A percentile compares a stretch with the other conserved stretches of the same genome.
These are phyloP conservation scores for Tolypocladium inflatum DNA, from an alignment of 2,329 filamentous ascomycete species.

Conservation along the genomic window DNA sequence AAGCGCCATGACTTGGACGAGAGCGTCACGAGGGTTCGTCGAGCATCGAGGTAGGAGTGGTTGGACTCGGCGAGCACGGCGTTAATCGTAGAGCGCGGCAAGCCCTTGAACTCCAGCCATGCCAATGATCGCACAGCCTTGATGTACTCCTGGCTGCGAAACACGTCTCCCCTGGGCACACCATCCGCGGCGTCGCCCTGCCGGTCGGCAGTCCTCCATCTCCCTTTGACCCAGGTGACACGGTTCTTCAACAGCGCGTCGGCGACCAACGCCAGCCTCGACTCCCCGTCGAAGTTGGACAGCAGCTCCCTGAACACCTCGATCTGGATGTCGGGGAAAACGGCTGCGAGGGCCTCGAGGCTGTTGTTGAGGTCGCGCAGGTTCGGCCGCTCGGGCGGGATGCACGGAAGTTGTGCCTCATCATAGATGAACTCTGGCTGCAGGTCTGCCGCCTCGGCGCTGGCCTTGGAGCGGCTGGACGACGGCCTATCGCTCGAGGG, in stretches of 20 bases:
- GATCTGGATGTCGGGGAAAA: slow-evolving; percentile 74
- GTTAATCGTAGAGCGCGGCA: slow-evolving; percentile 64
- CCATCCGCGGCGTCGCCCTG: slow-evolving; percentile 20
- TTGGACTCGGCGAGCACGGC: slow-evolving; percentile 75
- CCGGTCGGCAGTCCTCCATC: slow-evolving; percentile 42
- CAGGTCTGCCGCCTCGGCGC: slow-evolving; percentile 15
- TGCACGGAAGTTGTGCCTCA: slow-evolving; percentile 40
- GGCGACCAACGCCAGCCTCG: slow-evolving; percentile 65
- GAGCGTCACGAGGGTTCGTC: slow-evolving; percentile 58
- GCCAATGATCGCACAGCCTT: slow-evolving; percentile 58
- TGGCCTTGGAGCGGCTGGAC: slow-evolving; percentile 19
- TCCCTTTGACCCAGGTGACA: slow-evolving; percentile 59
- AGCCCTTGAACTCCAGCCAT: slow-evolving; percentile 65
- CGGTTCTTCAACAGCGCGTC: slow-evolving; percentile 67
- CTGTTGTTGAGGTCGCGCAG: slow-evolving; percentile 61
- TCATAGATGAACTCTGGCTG: slow-evolving; percentile 43
- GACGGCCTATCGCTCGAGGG: slow-evolving; percentile 29
- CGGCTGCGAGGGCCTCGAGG: slow-evolving; percentile 56
- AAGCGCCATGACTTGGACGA: slow-evolving; percentile 71
- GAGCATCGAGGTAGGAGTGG: slow-evolving; percentile 64
- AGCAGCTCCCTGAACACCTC: slow-evolving; percentile 81
- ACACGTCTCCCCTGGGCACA: slow-evolving; percentile 53
- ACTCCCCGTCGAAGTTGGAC: slow-evolving; percentile 63
- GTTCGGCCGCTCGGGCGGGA: slow-evolving; percentile 46
- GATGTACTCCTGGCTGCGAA: slow-evolving; percentile 59